Conservation (phyloP, 2,329 filamentous ascomycete species). For the Eutypella sp. region DNA sequence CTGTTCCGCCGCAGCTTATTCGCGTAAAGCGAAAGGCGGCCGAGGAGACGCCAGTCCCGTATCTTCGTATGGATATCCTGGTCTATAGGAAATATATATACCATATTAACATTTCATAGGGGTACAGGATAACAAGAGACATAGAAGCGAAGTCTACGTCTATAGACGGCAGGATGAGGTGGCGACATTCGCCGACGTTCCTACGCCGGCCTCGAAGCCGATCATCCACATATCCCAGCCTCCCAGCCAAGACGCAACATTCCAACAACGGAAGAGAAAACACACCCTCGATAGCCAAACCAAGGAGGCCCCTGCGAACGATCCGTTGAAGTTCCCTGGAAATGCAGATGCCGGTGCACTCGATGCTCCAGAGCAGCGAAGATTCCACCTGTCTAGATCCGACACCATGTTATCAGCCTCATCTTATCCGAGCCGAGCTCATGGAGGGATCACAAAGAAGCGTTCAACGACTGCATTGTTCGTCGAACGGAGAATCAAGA, state of each 20-base stretch:
- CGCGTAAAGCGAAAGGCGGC: conserved; percentile 58
- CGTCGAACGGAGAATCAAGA: conserved; percentile 45
- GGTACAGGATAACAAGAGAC: conserved; percentile 50
- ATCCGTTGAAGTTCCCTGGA: not conserved
- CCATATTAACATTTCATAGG: conserved; percentile 30
- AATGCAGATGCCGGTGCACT: conserved; percentile 1
- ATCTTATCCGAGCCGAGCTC: conserved; percentile 18
- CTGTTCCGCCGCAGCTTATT: conserved; percentile 53
- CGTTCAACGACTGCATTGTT: conserved; percentile 47
- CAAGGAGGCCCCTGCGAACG: conserved; percentile 1
- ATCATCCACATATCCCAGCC: conserved; percentile 45
- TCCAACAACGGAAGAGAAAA: conserved; percentile 15
- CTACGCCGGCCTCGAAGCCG: conserved; percentile 27
- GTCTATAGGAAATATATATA: conserved; percentile 5
- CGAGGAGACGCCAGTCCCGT: conserved; percentile 48
- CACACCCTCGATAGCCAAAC: conserved; percentile 5
- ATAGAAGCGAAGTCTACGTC: conserved; percentile 48
- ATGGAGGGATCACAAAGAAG: conserved; percentile 35
- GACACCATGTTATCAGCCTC: conserved; percentile 31
- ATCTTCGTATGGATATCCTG: conserved; percentile 41
- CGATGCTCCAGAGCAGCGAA: conserved; percentile 35
- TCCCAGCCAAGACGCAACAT: conserved; percentile 26
- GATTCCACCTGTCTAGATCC: conserved; percentile 51
- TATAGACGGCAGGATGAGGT: conserved; percentile 47
- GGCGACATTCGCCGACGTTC: conserved; percentile 19